Conservation (phyloP, 306 rosid genomes). For the Malus sylvestris region DNA sequence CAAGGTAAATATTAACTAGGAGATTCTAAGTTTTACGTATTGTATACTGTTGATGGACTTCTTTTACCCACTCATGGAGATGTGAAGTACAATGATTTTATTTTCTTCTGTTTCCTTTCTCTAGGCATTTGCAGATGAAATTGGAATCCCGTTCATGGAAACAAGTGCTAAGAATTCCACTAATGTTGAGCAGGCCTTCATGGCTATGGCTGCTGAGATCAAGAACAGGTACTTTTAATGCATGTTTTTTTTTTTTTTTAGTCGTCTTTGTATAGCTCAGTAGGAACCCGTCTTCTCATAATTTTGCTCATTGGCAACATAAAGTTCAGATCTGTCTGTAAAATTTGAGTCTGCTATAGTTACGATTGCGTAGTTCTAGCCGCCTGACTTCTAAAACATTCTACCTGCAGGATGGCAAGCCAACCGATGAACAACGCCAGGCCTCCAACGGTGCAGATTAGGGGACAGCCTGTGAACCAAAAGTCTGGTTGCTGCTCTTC, state of each 20-base stretch:
- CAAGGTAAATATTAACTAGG: conserved; percentile 23
- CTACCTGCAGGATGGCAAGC: conserved; percentile 84
- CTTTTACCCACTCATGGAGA: not conserved
- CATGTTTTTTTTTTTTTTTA: not conserved
- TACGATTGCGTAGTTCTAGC: not conserved
- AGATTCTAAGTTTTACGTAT: not conserved
- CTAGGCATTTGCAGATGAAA: conserved; percentile 50
- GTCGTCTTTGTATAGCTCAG: not conserved
- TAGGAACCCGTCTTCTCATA: not conserved
- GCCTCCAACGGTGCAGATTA: conserved; percentile 94
- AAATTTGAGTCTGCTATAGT: not conserved
- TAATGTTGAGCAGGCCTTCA: conserved; percentile 52
- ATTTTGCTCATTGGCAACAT: not conserved
- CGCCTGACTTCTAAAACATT: not conserved
- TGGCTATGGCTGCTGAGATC: conserved; percentile 59
- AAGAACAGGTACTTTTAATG: conserved; percentile 30
- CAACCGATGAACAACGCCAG: conserved; percentile 88
- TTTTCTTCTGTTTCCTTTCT: not conserved
- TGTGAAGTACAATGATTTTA: not conserved
- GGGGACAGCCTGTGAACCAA: conserved; percentile 98
- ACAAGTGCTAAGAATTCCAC: conserved; percentile 52
- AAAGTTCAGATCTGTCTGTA: not conserved
- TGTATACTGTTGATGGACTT: not conserved
- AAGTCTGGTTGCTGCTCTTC: conserved; percentile 95
- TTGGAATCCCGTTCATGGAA: conserved; percentile 54